phyloP scores from a whole-genome alignment of 208 protist species.

The Leishmania major region DNA sequence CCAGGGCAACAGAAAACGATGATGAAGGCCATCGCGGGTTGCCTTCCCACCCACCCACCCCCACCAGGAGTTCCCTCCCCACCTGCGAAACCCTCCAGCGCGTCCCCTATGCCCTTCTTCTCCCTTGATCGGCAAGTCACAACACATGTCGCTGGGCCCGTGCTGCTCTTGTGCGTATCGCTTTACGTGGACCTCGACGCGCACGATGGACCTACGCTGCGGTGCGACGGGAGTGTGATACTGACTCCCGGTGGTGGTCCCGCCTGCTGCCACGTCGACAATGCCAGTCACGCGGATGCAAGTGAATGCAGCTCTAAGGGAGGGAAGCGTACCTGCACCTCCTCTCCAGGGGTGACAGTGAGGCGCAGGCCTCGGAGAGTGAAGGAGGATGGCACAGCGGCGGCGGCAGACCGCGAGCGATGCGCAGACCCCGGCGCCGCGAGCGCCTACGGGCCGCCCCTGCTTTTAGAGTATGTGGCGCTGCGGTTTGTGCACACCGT shows the following conservation, averaged over 20 bases:
- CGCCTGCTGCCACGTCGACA: constrained; percentile 4
- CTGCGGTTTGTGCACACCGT: constrained; percentile 37
- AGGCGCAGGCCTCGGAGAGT: neutral
- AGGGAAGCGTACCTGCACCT: neutral
- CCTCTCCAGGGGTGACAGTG: neutral
- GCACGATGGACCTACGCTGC: constrained; percentile 23
- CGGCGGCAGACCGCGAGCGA: neutral
- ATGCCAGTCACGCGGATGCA: neutral
- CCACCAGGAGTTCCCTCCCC: neutral
- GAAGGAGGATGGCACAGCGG: neutral
- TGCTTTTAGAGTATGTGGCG: constrained; percentile 8
- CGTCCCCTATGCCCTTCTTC: neutral
- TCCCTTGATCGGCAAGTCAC: constrained; percentile 9
- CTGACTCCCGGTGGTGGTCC: constrained; percentile 16
- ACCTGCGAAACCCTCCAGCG: constrained; percentile 13
- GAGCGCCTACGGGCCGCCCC: neutral
- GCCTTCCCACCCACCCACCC: neutral
- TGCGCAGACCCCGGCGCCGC: neutral
- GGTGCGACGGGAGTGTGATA: constrained; percentile 26
- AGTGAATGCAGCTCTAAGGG: neutral
- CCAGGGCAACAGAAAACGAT: too few species aligned
- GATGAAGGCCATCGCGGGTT: neutral
- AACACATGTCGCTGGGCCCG: constrained; percentile 19
- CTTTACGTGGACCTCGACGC: constrained; percentile 34
- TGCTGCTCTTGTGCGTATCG: constrained; percentile 34